Percentiles rank a stretch among this genome's conserved stretches.
phyloP scores from a whole-genome alignment of 108 stramenopile genomes.

The Cafeteria roenbergensis region DNA sequence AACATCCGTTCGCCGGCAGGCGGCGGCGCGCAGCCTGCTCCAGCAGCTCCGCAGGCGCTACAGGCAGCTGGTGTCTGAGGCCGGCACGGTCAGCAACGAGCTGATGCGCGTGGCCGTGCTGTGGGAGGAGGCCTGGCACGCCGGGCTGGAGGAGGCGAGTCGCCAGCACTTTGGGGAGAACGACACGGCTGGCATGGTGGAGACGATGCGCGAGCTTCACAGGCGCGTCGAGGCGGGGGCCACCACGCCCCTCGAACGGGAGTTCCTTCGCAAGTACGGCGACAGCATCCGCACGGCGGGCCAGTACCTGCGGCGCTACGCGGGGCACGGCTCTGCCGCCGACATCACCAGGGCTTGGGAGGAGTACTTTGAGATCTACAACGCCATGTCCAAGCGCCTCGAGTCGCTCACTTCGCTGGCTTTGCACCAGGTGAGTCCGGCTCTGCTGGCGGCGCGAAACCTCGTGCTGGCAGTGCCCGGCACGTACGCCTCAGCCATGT shows the following conservation, averaged over 20 bases:
- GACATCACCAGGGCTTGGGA: constrained; percentile 78
- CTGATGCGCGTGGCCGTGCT: constrained; percentile 96
- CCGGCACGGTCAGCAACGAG: constrained; percentile 79
- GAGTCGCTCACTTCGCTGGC: constrained; percentile 67
- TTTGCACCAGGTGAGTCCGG: constrained; percentile 71
- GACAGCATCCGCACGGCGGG: constrained; percentile 62
- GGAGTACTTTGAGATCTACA: constrained; percentile 83
- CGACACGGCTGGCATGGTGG: constrained; percentile 79
- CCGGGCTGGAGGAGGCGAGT: constrained; percentile 83
- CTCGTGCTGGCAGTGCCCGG: constrained; percentile 90
- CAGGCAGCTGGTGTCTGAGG: constrained; percentile 69
- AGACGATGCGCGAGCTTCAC: constrained; percentile 66
- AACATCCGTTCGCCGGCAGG: constrained; percentile 64
- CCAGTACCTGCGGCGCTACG: constrained; percentile 50
- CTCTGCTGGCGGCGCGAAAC: constrained; percentile 59
- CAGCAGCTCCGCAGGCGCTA: constrained; percentile 64
- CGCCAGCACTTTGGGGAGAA: constrained; percentile 76
- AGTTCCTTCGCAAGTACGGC: constrained; percentile 65
- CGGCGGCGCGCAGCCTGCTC: constrained; percentile 75
- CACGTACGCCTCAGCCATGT: constrained; percentile 62
- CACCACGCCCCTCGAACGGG: constrained; percentile 58
- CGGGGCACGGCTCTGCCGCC: background rate
- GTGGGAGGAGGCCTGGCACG: constrained; percentile 97
- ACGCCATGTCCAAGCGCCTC: constrained; percentile 79
- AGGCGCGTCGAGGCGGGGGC: constrained; percentile 59